Conservation (phyloP, 352 stramenopile species). For the Pythium aristosporum region DNA sequence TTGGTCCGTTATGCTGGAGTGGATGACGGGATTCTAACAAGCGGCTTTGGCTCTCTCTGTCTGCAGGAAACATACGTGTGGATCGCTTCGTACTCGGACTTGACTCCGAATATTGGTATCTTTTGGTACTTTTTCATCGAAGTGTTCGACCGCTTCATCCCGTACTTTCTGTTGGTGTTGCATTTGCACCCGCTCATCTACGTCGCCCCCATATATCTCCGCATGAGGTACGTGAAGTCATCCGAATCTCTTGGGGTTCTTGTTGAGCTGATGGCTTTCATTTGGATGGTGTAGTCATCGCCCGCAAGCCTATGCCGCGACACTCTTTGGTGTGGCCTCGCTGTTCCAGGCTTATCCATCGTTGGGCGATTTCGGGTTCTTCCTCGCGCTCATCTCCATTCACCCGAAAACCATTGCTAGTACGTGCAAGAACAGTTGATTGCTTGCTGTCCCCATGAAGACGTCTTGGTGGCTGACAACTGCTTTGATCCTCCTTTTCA, state of each 20-base stretch:
- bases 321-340: constrained; percentile 68
- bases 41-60: background rate
- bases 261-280: background rate
- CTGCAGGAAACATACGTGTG: constrained; percentile 75
- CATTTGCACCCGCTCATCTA: constrained; percentile 83
- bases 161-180: constrained; percentile 82
- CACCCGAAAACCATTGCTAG: constrained; percentile 82
- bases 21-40: background rate
- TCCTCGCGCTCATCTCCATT: constrained; percentile 58
- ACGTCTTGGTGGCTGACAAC: background rate
- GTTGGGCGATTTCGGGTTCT: constrained; percentile 82
- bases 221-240: constrained; percentile 46
- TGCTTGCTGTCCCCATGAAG: background rate
- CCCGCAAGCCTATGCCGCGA: constrained; percentile 65
- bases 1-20: background rate
- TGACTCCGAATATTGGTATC: constrained; percentile 83
- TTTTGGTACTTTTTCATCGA: constrained; percentile 92
- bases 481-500: constrained; percentile 21
- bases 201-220: constrained; percentile 73
- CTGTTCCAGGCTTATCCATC: constrained; percentile 81
- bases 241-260: background rate
- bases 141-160: constrained; percentile 84
- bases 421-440: constrained; percentile 22
- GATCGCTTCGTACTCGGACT: constrained; percentile 73
- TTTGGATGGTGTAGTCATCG: constrained; percentile 40